Evolutionary conservation across 2,329 filamentous ascomycete genomes (phyloP).

Genomic region (Dactylellina haptotyla): DNA sequence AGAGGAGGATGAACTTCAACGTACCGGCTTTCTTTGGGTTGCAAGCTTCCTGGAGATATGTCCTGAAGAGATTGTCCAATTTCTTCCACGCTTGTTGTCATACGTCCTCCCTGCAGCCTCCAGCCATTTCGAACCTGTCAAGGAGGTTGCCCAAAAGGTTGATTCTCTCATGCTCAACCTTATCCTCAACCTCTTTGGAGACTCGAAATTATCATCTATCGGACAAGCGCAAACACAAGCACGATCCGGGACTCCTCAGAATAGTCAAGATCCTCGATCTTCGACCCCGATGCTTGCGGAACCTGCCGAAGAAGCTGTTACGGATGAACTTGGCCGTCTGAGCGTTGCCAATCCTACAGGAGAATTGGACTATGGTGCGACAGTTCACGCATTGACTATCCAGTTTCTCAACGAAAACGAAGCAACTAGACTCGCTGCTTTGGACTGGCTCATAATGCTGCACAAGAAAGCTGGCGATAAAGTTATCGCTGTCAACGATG

Average conservation of each 20-base stretch:
- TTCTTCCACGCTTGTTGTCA: slow-evolving; percentile 89
- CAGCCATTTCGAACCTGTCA: slow-evolving; percentile 87
- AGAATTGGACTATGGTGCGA: slow-evolving; percentile 94
- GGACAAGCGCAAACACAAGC: slow-evolving; percentile 2
- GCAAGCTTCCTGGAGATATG: slow-evolving; percentile 97
- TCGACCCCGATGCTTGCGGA: slow-evolving; percentile 47
- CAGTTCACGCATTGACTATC: slow-evolving; percentile 89
- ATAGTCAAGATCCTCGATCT: slow-evolving; percentile 40
- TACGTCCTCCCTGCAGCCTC: slow-evolving; percentile 94
- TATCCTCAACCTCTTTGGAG: slow-evolving; percentile 69
- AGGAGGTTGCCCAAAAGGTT: slow-evolving; percentile 85
- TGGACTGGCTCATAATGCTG: slow-evolving; percentile 97
- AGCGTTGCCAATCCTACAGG: slow-evolving; percentile 60
- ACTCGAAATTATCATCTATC: slow-evolving; percentile 24
- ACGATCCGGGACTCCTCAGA: slow-evolving; percentile 34
- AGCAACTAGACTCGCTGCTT: slow-evolving; percentile 88
- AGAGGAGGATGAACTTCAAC: slow-evolving; percentile 85
- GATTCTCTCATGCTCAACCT: slow-evolving; percentile 93
- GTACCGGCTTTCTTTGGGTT: slow-evolving; percentile 93
- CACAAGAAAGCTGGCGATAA: slow-evolving; percentile 94
- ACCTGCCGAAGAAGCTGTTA: slow-evolving; percentile 18
- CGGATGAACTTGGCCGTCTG: slow-evolving; percentile 57
- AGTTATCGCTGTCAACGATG: slow-evolving; percentile 89
- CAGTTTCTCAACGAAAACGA: slow-evolving; percentile 97
- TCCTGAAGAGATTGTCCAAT: slow-evolving; percentile 92